Percentiles rank a stretch among this genome's conserved stretches.
Evolutionary conservation across 1,139 yeast genomes (phyloP).

Genomic region (Candida albicans): DNA sequence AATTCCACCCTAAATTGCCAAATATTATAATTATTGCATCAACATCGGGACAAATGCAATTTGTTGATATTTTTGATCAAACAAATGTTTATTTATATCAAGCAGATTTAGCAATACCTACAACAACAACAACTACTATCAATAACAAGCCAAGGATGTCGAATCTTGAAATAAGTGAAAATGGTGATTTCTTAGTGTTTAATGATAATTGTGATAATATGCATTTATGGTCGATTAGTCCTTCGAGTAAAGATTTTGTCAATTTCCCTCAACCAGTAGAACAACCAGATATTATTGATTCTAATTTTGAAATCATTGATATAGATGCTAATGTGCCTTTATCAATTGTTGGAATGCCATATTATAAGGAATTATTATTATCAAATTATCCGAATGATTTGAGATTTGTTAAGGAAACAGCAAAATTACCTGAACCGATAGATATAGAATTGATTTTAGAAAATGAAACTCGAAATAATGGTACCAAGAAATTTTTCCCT

Average conservation of each 20-base stretch:
- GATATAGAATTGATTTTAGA: conserved; percentile 39
- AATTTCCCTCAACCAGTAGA: conserved; percentile 52
- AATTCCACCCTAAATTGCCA: conserved; percentile 84
- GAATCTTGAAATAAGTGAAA: conserved; percentile 65
- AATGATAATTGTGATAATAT: conserved; percentile 64
- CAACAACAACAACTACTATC: conserved; percentile 9
- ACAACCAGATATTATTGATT: conserved; percentile 42
- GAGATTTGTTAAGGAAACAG: conserved; percentile 54
- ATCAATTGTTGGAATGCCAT: conserved; percentile 81
- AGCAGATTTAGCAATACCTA: conserved; percentile 51
- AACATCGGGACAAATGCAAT: conserved; percentile 76
- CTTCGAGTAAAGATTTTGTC: conserved; percentile 41
- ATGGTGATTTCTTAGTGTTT: conserved; percentile 78
- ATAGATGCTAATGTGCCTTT: conserved; percentile 56
- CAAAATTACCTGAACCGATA: conserved; percentile 47
- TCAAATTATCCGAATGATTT: conserved; percentile 77
- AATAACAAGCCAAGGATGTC: conserved; percentile 38
- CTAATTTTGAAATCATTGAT: conserved; percentile 24
- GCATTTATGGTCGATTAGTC: conserved; percentile 70
- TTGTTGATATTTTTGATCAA: conserved; percentile 81
- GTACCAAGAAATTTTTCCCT: conserved; percentile 30
- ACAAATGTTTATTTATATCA: conserved; percentile 61
- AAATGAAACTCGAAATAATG: conserved; percentile 13
- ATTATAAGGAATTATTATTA: conserved; percentile 71
- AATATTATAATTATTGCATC: conserved; percentile 77